Conservation (phyloP, 1,139 yeast genomes). For the Saccharomycopsis phalli region DNA sequence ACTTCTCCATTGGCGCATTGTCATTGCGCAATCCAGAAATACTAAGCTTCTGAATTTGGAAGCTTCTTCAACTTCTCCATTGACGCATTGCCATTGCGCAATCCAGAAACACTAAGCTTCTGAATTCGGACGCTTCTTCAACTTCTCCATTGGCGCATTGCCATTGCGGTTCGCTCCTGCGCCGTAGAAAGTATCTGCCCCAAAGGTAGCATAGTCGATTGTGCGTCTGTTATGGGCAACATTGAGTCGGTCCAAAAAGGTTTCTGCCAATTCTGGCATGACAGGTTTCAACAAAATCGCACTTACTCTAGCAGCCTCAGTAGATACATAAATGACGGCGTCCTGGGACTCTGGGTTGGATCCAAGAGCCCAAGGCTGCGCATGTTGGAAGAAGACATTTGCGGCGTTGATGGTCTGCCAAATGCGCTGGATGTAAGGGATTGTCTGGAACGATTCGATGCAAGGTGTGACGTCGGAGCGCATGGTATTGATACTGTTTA, state of each 20-base stretch:
- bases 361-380: constrained; percentile 51
- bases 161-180: constrained; percentile 34
- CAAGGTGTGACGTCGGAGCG: constrained; percentile 33
- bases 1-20: background rate
- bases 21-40: too few relatives aligned
- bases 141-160: constrained; percentile 32
- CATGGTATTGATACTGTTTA: constrained; percentile 25
- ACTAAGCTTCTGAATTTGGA: too few relatives aligned
- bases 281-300: constrained; percentile 64
- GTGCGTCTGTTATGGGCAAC: constrained; percentile 39
- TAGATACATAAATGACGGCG: constrained; percentile 47
- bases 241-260: constrained; percentile 55
- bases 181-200: constrained; percentile 44
- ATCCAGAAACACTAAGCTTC: background rate
- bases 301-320: constrained; percentile 62
- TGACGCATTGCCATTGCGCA: constrained; percentile 26
- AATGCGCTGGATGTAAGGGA: constrained; percentile 51
- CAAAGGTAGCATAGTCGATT: constrained; percentile 33
- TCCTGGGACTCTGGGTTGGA: constrained; percentile 24
- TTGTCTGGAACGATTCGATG: constrained; percentile 44
- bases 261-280: constrained; percentile 53
- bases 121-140: constrained; percentile 18
- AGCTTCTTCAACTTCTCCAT: background rate
- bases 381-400: constrained; percentile 51
- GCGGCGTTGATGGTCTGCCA: constrained; percentile 55